Percentiles rank a stretch among this genome's conserved stretches.
Conservation (phyloP, 2,329 filamentous ascomycete genomes). For the Sarocladium oryzae region DNA sequence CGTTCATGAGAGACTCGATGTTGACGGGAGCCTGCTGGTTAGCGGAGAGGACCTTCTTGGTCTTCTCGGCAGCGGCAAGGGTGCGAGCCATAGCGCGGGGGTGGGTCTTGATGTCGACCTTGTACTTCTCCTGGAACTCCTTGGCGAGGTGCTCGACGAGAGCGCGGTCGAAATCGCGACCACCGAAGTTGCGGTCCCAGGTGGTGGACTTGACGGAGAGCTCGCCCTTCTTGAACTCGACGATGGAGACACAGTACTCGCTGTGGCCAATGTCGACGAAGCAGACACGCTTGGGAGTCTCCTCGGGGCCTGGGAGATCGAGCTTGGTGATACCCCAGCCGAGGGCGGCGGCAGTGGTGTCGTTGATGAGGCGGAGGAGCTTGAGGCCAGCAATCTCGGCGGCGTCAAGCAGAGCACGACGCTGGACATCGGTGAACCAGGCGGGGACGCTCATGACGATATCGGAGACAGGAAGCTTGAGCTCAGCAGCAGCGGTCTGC, state of each 20-base stretch:
- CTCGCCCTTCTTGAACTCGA: conserved; percentile 97
- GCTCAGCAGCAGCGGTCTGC: conserved; percentile 76
- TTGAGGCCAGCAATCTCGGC: conserved; percentile 91
- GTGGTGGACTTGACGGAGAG: conserved; percentile 87
- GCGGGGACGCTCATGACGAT: conserved; percentile 90
- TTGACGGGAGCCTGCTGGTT: conserved; percentile 89
- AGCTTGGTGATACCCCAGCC: conserved; percentile 98
- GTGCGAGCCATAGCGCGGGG: conserved; percentile 85
- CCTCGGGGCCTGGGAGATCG: conserved; percentile 80
- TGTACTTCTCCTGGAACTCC: conserved; percentile 97
- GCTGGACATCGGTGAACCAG: conserved; percentile 96
- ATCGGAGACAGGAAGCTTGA: conserved; percentile 87
- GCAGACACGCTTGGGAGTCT: conserved; percentile 83
- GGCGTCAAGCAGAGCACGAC: conserved; percentile 82
- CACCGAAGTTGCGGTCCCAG: conserved; percentile 94
- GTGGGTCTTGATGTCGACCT: conserved; percentile 89
- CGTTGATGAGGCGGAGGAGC: conserved; percentile 90
- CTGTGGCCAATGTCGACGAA: conserved; percentile 96
- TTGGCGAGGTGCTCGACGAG: conserved; percentile 90
- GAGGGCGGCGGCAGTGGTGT: conserved; percentile 91
- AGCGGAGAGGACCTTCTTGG: conserved; percentile 97
- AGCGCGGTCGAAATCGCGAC: conserved; percentile 93
- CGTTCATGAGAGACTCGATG: conserved; percentile 98
- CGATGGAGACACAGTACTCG: conserved; percentile 89
- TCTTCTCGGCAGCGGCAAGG: conserved; percentile 83